These are phyloP conservation scores for Ambrosia trifida DNA, from an alignment of 129 eudicot species.

Conservation along the genomic window DNA sequence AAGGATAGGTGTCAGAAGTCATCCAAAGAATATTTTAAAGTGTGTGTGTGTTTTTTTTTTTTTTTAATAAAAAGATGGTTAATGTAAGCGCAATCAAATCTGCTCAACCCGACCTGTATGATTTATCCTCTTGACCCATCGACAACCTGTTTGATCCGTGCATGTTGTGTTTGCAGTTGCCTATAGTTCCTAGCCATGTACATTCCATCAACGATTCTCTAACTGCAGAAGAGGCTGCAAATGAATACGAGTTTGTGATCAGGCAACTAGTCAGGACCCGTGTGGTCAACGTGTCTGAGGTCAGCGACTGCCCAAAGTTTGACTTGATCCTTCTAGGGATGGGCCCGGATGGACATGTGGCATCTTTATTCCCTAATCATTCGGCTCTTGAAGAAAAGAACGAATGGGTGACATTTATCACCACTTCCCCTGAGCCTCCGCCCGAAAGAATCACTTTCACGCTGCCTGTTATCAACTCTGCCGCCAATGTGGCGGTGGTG, in stretches of 20 bases:
- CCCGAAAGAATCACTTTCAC: conserved; percentile 87
- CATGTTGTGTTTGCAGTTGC: conserved; percentile 51
- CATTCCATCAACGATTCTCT: conserved; percentile 72
- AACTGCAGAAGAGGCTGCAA: conserved; percentile 83
- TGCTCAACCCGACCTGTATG: too few species aligned
- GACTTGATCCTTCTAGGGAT: conserved; percentile 73
- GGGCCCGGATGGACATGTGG: conserved; percentile 90
- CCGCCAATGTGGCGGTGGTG: conserved; percentile 76
- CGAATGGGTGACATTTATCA: conserved; percentile 77
- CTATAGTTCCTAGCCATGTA: conserved; percentile 74
- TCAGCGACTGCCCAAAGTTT: conserved; percentile 84
- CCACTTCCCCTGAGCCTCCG: conserved; percentile 77
- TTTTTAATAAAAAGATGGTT: too few species aligned
- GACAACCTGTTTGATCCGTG: background rate
- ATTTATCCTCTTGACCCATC: too few species aligned
- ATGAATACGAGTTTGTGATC: conserved; percentile 76
- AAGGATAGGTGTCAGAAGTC: background rate
- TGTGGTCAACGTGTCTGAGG: conserved; percentile 66
- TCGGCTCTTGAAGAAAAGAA: conserved; percentile 56
- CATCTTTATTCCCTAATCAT: conserved; percentile 79
- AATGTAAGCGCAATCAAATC: background rate
- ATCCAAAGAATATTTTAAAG: background rate
- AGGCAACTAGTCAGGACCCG: conserved; percentile 83
- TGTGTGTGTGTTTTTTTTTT: too few species aligned
- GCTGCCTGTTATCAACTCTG: conserved; percentile 79